phyloP scores from a whole-genome alignment of 352 stramenopile species.

The Phytophthora hybrid region DNA sequence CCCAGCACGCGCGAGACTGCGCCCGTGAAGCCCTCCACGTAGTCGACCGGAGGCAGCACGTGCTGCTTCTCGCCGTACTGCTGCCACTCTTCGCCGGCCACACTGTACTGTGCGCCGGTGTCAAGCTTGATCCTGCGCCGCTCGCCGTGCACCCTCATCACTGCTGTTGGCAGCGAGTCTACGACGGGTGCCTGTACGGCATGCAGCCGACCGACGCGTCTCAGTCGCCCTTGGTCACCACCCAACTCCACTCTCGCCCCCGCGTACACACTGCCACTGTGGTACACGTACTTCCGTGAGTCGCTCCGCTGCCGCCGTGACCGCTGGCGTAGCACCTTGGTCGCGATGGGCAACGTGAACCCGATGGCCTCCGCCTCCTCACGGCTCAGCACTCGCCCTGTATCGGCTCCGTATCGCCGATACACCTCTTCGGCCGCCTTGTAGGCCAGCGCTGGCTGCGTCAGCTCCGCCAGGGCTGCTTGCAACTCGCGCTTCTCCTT shows the following conservation, averaged over 20 bases:
- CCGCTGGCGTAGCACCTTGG: neutral
- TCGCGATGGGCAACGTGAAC: neutral
- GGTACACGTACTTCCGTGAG: neutral
- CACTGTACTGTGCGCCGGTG: neutral
- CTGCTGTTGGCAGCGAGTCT: neutral
- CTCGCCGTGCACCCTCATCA: neutral
- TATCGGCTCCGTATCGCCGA: neutral
- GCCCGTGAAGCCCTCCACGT: no score
- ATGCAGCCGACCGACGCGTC: neutral
- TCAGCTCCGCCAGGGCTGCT: neutral
- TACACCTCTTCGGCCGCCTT: neutral
- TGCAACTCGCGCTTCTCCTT: neutral
- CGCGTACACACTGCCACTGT: neutral
- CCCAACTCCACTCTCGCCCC: neutral
- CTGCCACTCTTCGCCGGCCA: neutral
- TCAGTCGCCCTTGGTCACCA: neutral
- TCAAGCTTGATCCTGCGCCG: neutral
- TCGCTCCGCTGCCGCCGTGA: no score
- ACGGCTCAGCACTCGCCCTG: no score
- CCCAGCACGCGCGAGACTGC: no score
- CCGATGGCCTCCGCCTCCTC: neutral
- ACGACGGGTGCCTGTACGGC: neutral
- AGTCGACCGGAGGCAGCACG: neutral
- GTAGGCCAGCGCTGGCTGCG: neutral
- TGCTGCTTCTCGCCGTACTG: neutral